phyloP scores from a whole-genome alignment of 78 protist species.

The Ministeria vibrans region DNA sequence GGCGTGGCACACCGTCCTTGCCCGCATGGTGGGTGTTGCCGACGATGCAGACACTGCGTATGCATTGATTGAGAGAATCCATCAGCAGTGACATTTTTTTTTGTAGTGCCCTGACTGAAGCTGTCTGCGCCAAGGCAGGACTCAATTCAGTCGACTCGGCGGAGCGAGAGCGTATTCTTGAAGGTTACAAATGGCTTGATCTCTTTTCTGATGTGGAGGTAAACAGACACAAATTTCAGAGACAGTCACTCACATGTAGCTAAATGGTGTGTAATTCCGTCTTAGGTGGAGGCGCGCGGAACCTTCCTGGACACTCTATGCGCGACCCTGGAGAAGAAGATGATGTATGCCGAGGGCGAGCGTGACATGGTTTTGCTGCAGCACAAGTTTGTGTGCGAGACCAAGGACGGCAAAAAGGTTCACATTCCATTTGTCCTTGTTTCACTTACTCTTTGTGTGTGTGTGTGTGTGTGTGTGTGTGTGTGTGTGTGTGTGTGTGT shows the following conservation, averaged over 20 bases:
- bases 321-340: not conserved
- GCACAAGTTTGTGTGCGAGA: constrained; percentile 21
- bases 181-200: constrained; percentile 2
- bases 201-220: not conserved
- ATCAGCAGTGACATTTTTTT: no score
- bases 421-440: not conserved
- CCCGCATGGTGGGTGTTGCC: not conserved
- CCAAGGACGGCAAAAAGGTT: not conserved
- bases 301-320: constrained; percentile 23
- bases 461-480: not conserved
- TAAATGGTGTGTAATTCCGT: no score
- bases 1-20: not conserved
- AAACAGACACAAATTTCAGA: not conserved
- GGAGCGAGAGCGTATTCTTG: not conserved
- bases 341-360: constrained; percentile 33
- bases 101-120: no score
- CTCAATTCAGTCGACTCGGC: no score
- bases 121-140: no score
- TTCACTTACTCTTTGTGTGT: not conserved
- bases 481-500: not conserved
- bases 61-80: no score
- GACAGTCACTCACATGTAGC: no score
- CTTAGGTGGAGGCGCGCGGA: not conserved
- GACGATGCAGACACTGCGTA: not conserved
- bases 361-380: constrained; percentile 48